Base-by-base conservation (phyloP, 1,139 yeast genomes). In the Debaryomyces fabryi region DNA sequence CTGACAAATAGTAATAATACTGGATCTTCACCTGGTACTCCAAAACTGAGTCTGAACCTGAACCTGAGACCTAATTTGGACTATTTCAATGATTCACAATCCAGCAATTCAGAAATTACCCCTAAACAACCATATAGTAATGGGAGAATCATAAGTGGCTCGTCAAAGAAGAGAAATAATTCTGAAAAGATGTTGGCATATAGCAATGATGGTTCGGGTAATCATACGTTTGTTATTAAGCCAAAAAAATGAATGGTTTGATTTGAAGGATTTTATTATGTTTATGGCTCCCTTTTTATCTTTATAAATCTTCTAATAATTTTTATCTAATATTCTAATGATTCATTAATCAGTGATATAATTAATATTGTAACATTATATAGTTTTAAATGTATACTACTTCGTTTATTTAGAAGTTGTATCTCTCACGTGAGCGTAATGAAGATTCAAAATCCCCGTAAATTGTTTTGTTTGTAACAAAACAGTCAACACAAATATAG, bases 171-270 rank as follows among this genome's bases (percentile, higher is more conserved):
- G 54, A 68, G 63, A 52, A 57, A 57, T 53, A 55, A 52, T 47
- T 52, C 51, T 10, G 67, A 76, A 53, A 59, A 73, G 54, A 62
- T 75, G 65, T 56, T 75, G 64, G 78, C 79, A 18, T 75, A 72
- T 56, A 65, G 74, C 33, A 74, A 64, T 58, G 79, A 74, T 58
- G 75, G 73, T 16, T 64, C 76, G 25, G 77, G 77, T 6, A 71
- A 68, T 51, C 75, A 69, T 54, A 65, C 73, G 15, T 75, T 75
- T 57, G 69, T 64, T 47, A 71, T 74, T 49, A 74, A 72, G 51
- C 56, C 64, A 23, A 74, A 73, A 58, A 68, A 67, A 50, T 65
- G 52, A 50, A 35, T 6, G 27, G 13, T 32, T 16, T 32, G 13
- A 16, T 34, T 16, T n/a, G 15, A 33, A 18, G 13, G 8, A 37